A percentile compares a stretch with the other conserved stretches of the same genome.
Evolutionary conservation across 2,329 filamentous ascomycete species (phyloP).

Genomic region (Seiridium cupressi): DNA sequence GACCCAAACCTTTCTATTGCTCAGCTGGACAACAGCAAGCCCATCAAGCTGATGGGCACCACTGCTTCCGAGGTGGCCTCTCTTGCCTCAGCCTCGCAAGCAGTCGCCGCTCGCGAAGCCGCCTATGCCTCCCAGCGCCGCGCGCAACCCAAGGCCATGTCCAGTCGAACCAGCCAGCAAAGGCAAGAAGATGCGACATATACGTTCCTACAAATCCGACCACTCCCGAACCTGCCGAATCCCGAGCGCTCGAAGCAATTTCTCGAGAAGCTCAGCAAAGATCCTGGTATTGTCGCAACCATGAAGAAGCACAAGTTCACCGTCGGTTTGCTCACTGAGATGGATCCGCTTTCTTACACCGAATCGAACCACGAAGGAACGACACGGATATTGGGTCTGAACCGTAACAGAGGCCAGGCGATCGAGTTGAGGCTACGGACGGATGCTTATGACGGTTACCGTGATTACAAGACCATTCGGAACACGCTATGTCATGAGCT

Average conservation of each 20-base stretch:
- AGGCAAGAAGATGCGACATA: slow-evolving; percentile 63
- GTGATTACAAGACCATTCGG: slow-evolving; percentile 88
- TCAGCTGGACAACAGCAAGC: slow-evolving; percentile 52
- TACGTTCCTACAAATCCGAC: slow-evolving; percentile 76
- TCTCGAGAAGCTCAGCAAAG: slow-evolving; percentile 72
- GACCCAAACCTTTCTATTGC: slow-evolving; percentile 49
- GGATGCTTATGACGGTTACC: slow-evolving; percentile 89
- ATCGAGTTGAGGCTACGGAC: slow-evolving; percentile 91
- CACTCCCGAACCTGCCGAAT: slow-evolving; percentile 74
- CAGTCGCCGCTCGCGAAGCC: slow-evolving; percentile 46
- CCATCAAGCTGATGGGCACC: slow-evolving; percentile 63
- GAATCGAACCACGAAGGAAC: slow-evolving; percentile 65
- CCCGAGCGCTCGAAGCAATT: slow-evolving; percentile 70
- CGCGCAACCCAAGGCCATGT: slow-evolving; percentile 21
- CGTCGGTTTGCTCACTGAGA: slow-evolving; percentile 87
- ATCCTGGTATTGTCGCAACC: slow-evolving; percentile 78
- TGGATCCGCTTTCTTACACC: slow-evolving; percentile 86
- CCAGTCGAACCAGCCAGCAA: slow-evolving; percentile 28
- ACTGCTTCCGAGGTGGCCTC: slow-evolving; percentile 58
- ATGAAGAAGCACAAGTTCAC: slow-evolving; percentile 86
- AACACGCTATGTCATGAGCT: slow-evolving; percentile 94
- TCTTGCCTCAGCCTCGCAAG: slow-evolving; percentile 47
- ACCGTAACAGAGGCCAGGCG: slow-evolving; percentile 82
- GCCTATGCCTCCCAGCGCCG: slow-evolving; percentile 32
- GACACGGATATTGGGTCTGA: slow-evolving; percentile 80